Evolutionary conservation across 2,329 filamentous ascomycete species (phyloP), one percentile per base, ranked within the genome.

Genomic region (Calonectria honghensis): DNA sequence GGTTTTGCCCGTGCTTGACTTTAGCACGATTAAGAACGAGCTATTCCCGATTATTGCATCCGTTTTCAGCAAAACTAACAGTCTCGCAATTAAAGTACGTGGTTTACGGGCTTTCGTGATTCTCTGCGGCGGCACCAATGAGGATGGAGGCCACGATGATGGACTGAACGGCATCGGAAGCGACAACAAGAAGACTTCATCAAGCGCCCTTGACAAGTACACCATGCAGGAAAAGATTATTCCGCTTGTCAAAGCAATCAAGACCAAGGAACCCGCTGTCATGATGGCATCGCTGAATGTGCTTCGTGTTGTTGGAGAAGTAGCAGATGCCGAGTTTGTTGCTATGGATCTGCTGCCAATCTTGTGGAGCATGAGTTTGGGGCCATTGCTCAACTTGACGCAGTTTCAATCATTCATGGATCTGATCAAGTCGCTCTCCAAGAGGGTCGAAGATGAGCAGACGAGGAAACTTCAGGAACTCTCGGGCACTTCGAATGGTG

Each of bases 211-310:
- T 35, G 97, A 99, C 87, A 98, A 98, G 84, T 98, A 97, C 82
- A 98, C 97, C 0, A 96, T 99, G 87, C 97, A 99, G 84, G 97
- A 99, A 83, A 98, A 98, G 87, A 94, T 99, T 41, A 91, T 98
- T 0, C 97, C 97, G 0, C 87, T 98, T 6, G 89, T 99, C 75
- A 96, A 95, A 81, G 96, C 90, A 2, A 98, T 99, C 87, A 98
- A 98, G 85, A 99, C 97, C 0, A 98, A 98, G 83, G 97, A 99
- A 84, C 97, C 97, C 0, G 96, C 96, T 10, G 97, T 99, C 13
- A 98, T 98, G 95, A 94, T 98, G 89, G 96, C 96, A 7, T 94
- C 96, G 0, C 88, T 98, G 41, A 93, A 93, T 70, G 95, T 98
- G 1, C 92, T 98, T 77, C 92, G 91, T 65, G 94, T 98, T 64